Evolutionary conservation across 2,329 filamentous ascomycete genomes (phyloP).

Genomic region (Dothistroma septosporum): DNA sequence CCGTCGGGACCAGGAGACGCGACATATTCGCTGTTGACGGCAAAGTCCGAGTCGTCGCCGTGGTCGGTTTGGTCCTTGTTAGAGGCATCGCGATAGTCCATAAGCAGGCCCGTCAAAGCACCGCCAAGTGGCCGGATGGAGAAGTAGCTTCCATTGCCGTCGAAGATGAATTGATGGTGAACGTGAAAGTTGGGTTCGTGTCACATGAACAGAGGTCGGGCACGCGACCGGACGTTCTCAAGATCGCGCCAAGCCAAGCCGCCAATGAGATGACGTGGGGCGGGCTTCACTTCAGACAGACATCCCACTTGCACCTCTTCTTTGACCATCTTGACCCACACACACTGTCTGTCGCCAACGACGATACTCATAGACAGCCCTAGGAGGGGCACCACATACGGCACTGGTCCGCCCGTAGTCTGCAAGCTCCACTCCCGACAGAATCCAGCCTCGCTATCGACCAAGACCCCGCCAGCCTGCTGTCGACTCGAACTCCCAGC

Average conservation of each 20-base stretch:
- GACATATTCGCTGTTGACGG: conserved; percentile 21
- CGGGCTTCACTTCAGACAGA: not conserved
- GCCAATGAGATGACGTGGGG: not conserved
- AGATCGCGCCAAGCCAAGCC: not conserved
- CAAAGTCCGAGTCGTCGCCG: conserved; percentile 2
- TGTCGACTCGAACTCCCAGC: not conserved
- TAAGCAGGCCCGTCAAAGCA: not conserved
- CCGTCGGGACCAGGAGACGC: conserved; percentile 19
- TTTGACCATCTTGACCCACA: not conserved
- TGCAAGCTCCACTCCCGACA: not conserved
- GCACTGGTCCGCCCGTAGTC: not conserved
- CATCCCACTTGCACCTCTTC: not conserved
- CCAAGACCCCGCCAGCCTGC: not conserved
- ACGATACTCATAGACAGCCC: not conserved
- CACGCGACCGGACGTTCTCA: not conserved
- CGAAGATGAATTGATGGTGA: not conserved
- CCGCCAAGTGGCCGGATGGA: not conserved
- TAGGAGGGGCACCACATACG: not conserved
- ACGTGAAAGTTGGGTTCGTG: not conserved
- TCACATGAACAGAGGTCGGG: not conserved
- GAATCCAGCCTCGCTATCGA: not conserved
- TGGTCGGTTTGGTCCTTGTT: not conserved
- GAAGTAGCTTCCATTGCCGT: not conserved
- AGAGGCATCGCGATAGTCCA: conserved; percentile 1
- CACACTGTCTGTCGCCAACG: not conserved